Percentiles rank a stretch among this genome's conserved stretches.
These are phyloP conservation scores for Trichoderma sp. DNA, from an alignment of 2,329 filamentous ascomycete species.

Conservation along the genomic window DNA sequence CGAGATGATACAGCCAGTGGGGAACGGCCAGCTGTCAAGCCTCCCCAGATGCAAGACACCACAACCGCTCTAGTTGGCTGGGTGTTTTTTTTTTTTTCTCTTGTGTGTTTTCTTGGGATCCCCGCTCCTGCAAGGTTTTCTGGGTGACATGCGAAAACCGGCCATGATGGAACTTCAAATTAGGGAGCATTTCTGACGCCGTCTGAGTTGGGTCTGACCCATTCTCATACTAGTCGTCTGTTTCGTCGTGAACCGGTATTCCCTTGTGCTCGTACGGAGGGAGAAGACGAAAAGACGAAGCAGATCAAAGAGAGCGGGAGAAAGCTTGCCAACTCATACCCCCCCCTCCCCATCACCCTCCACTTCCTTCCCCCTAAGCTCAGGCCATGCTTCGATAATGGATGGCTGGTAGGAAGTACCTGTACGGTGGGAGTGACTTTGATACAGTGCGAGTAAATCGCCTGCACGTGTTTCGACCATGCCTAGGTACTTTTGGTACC, in stretches of 20 bases:
- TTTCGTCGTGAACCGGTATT: not conserved
- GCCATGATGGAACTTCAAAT: constrained; percentile 9
- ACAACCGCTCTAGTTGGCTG: constrained; percentile 21
- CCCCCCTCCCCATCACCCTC: constrained; percentile 4
- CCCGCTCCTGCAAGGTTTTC: constrained; percentile 18
- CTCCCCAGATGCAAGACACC: constrained; percentile 23
- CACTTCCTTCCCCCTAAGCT: constrained; percentile 8
- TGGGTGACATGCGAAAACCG: constrained; percentile 12
- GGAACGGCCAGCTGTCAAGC: constrained; percentile 33
- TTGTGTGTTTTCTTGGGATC: no score
- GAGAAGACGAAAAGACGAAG: not conserved
- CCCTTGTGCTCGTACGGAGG: not conserved
- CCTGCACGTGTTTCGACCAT: not conserved
- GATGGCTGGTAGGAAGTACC: constrained; percentile 19
- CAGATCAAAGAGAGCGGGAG: constrained; percentile 3
- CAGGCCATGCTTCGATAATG: constrained; percentile 17
- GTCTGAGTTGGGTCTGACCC: not conserved
- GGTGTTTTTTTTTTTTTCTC: constrained; percentile 3
- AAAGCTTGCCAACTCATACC: constrained; percentile 15
- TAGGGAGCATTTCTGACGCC: not conserved
- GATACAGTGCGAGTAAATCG: constrained; percentile 2
- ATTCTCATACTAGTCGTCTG: constrained; percentile 7
- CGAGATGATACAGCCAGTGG: constrained; percentile 31
- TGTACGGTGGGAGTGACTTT: not conserved
- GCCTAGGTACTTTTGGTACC: not conserved